Conservation (phyloP, 140 eudicot species). For the Oenanthe javanica region DNA sequence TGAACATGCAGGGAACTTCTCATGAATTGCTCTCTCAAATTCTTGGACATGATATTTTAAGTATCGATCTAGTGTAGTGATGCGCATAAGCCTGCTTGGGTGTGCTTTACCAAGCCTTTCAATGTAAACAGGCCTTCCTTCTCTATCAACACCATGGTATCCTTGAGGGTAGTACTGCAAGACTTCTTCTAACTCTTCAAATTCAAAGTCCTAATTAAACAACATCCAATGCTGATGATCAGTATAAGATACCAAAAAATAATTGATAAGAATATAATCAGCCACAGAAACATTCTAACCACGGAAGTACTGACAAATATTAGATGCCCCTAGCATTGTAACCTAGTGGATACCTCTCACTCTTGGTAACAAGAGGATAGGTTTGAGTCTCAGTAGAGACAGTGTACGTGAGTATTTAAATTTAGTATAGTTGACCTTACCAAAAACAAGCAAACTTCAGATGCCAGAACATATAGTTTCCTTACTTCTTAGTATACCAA, state of each 20-base stretch:
- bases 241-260: background rate
- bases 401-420: background rate
- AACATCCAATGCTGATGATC: background rate
- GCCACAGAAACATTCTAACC: background rate
- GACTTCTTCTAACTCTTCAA: constrained; percentile 72
- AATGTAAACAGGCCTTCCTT: constrained; percentile 80
- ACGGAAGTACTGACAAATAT: background rate
- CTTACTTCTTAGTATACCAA: background rate
- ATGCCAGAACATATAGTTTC: background rate
- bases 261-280: no score
- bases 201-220: constrained; percentile 55
- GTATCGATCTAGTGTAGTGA: constrained; percentile 66
- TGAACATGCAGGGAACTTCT: constrained; percentile 82
- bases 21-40: constrained; percentile 66
- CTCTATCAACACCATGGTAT: constrained; percentile 86
- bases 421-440: background rate
- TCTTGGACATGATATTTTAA: constrained; percentile 84
- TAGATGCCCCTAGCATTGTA: background rate
- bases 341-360: background rate
- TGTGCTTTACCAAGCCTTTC: constrained; percentile 84
- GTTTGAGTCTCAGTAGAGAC: background rate
- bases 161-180: constrained; percentile 87
- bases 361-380: background rate
- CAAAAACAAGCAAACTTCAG: background rate
- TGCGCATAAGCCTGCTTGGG: constrained; percentile 70